Evolutionary conservation across 805 yeast species (phyloP).

Genomic region (Starmerella vaccinii): DNA sequence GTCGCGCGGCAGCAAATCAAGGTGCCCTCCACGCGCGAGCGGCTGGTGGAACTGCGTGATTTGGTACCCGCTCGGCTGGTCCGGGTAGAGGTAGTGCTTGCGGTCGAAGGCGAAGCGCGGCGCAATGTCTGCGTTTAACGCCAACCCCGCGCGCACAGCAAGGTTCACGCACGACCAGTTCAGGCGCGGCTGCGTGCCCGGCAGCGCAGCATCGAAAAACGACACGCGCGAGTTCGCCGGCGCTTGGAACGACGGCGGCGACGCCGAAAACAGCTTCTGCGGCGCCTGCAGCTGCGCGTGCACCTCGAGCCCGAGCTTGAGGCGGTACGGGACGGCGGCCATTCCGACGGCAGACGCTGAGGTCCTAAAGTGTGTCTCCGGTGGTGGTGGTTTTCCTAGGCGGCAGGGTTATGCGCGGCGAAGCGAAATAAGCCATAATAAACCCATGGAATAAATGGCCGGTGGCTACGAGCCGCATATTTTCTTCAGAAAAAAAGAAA

Average conservation of each 20-base stretch:
- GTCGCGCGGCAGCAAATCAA: constrained; percentile 46
- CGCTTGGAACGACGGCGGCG: constrained; percentile 31
- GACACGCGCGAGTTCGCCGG: constrained; percentile 63
- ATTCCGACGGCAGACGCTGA: too few relatives aligned
- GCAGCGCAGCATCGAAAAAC: constrained; percentile 73
- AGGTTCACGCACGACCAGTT: constrained; percentile 62
- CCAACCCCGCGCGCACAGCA: constrained; percentile 64
- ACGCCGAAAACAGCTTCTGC: constrained; percentile 62
- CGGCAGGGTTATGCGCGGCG: neutral
- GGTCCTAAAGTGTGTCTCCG: too few relatives aligned
- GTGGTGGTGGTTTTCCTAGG: too few relatives aligned
- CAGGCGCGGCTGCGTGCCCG: constrained; percentile 82
- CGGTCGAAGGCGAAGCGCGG: constrained; percentile 65
- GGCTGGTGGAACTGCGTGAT: constrained; percentile 84
- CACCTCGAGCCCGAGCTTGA: constrained; percentile 85
- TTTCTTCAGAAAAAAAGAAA: too few relatives aligned
- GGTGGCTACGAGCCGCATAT: too few relatives aligned
- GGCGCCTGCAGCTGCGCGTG: constrained; percentile 78
- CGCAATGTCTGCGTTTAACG: constrained; percentile 52
- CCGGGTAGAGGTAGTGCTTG: constrained; percentile 92
- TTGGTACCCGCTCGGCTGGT: constrained; percentile 93
- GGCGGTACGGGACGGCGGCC: constrained; percentile 23
- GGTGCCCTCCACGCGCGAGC: constrained; percentile 55
- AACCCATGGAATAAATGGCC: too few relatives aligned
- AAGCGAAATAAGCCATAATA: neutral